Evolutionary conservation across 306 rosid species (phyloP), one percentile per base, ranked within the genome.

Genomic region (Cyclanthera cordifolia): DNA sequence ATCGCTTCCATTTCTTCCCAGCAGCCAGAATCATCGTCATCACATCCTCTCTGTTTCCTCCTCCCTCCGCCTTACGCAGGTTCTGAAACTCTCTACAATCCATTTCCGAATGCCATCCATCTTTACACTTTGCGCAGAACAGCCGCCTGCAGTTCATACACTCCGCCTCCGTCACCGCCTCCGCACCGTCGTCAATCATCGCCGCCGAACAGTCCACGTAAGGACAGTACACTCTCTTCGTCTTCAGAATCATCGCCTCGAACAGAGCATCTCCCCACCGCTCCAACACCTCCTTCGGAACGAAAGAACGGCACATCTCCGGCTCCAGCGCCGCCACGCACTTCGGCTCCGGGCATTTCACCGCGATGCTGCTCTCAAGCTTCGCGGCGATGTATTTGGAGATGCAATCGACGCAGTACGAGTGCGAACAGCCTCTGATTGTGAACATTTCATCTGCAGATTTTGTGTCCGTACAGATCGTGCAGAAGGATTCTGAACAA

Each of bases 61-160:
- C 13, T 15, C 70, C 88, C 0, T 7, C 43, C 43, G 43, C 43
- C 23, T 43, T 43, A 0, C 53, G 71, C 81, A 81, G 10, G 1
- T 0, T 56, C 69, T 39, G 70, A 77, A 81, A 90, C 73, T 71
- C 86, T 0, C 2, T 0, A 3, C 95, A 88, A 0, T 74, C 86
- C 15, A 83, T 37, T 0, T 80, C 86, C 0, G 52, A 74, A 59
- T 88, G 95, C 95, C 97, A 88, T 0, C 86, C 9, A 21, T 79
- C 93, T 50, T 39, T 76, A 46, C 89, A 85, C 66, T 73, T 78
- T 0, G 90, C 94, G 55, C 91, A 90, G 37, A 90, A 88, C 75
- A 88, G 4, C 45, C 89, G 77, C 16, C 79, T 47, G 15, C 93
- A 86, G 30, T 65, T 61, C 1, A 83, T 86, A 53, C 92, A 87